phyloP scores from a whole-genome alignment of 2,329 filamentous ascomycete species.

The Claviceps digitariae region DNA sequence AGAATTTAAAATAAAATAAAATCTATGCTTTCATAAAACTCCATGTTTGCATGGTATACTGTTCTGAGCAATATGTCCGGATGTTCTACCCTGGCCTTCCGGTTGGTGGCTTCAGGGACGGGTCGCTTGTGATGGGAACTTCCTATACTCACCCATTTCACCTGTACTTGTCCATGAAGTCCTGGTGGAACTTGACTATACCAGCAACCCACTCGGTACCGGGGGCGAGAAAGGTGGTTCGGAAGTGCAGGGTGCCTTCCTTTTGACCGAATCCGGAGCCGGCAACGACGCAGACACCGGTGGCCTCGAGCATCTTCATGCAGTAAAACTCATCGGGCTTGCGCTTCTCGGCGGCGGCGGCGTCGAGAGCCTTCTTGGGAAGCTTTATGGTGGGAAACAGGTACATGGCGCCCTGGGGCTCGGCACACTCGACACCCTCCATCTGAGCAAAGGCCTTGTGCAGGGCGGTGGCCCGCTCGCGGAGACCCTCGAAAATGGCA shows the following conservation, averaged over 20 bases:
- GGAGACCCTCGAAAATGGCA: conserved; percentile 64
- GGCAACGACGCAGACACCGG: conserved; percentile 86
- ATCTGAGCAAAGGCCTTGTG: conserved; percentile 86
- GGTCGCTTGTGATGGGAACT: too few species aligned
- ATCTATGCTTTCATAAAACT: too few species aligned
- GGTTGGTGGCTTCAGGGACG: not conserved
- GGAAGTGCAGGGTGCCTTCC: conserved; percentile 81
- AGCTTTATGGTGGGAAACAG: conserved; percentile 91
- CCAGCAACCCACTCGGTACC: conserved; percentile 88
- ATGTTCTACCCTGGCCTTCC: not conserved
- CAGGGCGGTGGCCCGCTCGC: conserved; percentile 67
- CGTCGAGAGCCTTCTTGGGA: conserved; percentile 59
- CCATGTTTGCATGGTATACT: too few species aligned
- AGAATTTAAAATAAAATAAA: too few species aligned
- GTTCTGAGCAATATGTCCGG: too few species aligned
- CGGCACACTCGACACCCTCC: conserved; percentile 87
- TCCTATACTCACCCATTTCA: conserved; percentile 11
- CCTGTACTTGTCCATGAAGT: conserved; percentile 75
- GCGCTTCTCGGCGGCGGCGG: conserved; percentile 60
- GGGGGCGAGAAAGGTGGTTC: conserved; percentile 91
- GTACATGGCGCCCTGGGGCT: conserved; percentile 94
- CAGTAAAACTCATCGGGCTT: conserved; percentile 88
- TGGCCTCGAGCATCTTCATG: conserved; percentile 78
- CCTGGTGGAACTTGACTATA: conserved; percentile 79
- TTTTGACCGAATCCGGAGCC: conserved; percentile 91